Evolutionary conservation across 2,329 filamentous ascomycete species (phyloP).

Genomic region (Periconia macrospinosa): DNA sequence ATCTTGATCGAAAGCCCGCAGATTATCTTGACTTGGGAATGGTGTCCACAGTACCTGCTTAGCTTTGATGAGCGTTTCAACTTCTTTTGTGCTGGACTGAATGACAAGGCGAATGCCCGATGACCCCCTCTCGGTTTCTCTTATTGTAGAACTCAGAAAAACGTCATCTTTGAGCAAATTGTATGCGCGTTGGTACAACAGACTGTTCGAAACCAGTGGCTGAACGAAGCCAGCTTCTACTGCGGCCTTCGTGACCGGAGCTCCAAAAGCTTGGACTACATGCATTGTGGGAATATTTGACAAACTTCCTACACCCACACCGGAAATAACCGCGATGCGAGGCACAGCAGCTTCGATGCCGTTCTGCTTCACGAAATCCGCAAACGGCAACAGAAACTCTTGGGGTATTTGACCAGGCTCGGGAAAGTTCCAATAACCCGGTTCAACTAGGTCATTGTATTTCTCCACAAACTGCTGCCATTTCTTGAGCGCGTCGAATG

Average conservation of each 20-base stretch:
- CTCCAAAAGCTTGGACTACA: constrained; percentile 23
- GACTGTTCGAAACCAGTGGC: constrained; percentile 20
- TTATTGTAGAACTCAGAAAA: too few species aligned
- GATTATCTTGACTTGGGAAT: constrained; percentile 8
- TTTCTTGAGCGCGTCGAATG: constrained; percentile 16
- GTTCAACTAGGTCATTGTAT: constrained; percentile 19
- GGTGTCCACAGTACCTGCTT: too few species aligned
- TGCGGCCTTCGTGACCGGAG: constrained; percentile 14
- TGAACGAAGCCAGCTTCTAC: constrained; percentile 9
- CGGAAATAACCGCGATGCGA: constrained; percentile 19
- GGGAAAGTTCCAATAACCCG: constrained; percentile 27
- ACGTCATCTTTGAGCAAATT: constrained; percentile 12
- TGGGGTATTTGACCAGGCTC: constrained; percentile 46
- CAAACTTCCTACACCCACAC: constrained; percentile 21
- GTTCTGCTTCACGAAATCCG: constrained; percentile 53
- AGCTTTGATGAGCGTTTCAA: too few species aligned
- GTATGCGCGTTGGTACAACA: constrained; percentile 25
- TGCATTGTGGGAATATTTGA: constrained; percentile 17
- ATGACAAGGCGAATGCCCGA: too few species aligned
- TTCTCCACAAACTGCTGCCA: constrained; percentile 21
- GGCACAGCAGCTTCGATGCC: constrained; percentile 19
- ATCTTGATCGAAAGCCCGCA: constrained; percentile 14
- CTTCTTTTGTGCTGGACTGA: too few species aligned
- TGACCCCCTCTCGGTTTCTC: too few species aligned
- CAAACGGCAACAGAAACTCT: constrained; percentile 53